Evolutionary conservation across 2,329 filamentous ascomycete genomes (phyloP), one percentile per base, ranked within the genome.

Genomic region (Arachnomyces sp.): DNA sequence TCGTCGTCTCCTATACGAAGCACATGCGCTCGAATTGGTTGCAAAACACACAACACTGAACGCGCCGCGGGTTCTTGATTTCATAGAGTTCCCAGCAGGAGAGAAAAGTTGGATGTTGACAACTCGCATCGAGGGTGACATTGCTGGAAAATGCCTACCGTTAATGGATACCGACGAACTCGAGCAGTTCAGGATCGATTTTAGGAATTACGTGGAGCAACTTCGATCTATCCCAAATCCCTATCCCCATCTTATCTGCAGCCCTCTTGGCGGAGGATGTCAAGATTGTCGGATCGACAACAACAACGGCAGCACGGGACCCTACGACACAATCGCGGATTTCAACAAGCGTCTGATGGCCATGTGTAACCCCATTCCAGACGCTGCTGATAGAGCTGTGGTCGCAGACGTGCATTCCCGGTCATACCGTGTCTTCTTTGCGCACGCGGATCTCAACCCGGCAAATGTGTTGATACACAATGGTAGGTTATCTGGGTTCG

Each of bases 171-270:
- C 34, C 15, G 28, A 38, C 5, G 34, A 37, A 33, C 34, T 42
- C 25, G 7, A 38, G 13, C 39, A 38, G 39, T 42, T 42, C 29
- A 33, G 34, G 15, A 38, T 38, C 29, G 34, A 37, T 42, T 42
- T 42, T 38, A 38, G 28, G 28, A 14, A 42, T 33, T 42, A 38
- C n/a, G 28, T 42, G 13, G 34, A 34, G 28, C 39, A 42, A 25
- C 37, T 42, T 38, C 39, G 34, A 18, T 38, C 29, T 28, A 42
- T 42, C 14, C 34, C 39, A 38, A 42, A 42, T 42, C 39, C 34
- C 16, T 42, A 42, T 38, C 14, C 34, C 17, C 34, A 36, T 31
- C 39, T 42, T 38, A 42, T 42, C 28, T 42, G 34, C 34, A 38
- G 39, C 34, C 8, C 28, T 37, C 34, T 42, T 17, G 34, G 34